Base-by-base conservation (phyloP, 139 green algal species). In the Marvania coccoides region DNA sequence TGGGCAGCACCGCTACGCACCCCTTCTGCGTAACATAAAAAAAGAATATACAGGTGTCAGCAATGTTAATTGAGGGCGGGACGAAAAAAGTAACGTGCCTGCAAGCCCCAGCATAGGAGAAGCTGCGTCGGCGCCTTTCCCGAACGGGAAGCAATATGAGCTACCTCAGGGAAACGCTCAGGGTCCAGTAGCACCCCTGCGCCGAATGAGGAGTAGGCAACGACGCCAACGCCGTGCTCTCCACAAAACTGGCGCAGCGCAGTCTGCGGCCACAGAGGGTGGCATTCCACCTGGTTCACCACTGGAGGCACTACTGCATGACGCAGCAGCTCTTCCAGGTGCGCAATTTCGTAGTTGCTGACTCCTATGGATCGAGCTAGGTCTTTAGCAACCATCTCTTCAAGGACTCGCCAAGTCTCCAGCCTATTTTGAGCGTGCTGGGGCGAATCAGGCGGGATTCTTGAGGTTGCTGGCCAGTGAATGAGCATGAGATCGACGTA, bases 381-480 rank as follows among this genome's bases (percentile, higher is more conserved):
- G 15, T 45, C 59, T 24, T 53, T 0, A 23, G n/a, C 14, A 23
- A 14, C 19, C 12, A 54, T 39, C 13, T 66, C 35, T 56, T 88
- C 72, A 6, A 89, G 33, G 10, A 86, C 84, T 7, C 53, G 63
- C 87, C 87, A 94, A 3, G 83, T 90, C 58, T 90, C 69, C 39
- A 69, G 46, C 13, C 86, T 65, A 67, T 79, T 56, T 35, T 73
- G 14, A 13, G 75, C 60, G 58, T 90, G 85, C 8, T 29, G 5
- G n/a, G 68, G 47, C 3, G 65, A 82, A 4, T 54, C 48, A 5
- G 72, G 26, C 1, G 57, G 14, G 24, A 64, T 58, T 7, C 74
- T 71, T 0, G 75, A 54, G 2, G 63, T 76, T 0, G 85, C 86
- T 45, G 86, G 86, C 86, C 86, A 93, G 58, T 93, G 86, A 6